Evolutionary conservation across 805 yeast genomes (phyloP).

Genomic region (Sugiyamaella floridensis): DNA sequence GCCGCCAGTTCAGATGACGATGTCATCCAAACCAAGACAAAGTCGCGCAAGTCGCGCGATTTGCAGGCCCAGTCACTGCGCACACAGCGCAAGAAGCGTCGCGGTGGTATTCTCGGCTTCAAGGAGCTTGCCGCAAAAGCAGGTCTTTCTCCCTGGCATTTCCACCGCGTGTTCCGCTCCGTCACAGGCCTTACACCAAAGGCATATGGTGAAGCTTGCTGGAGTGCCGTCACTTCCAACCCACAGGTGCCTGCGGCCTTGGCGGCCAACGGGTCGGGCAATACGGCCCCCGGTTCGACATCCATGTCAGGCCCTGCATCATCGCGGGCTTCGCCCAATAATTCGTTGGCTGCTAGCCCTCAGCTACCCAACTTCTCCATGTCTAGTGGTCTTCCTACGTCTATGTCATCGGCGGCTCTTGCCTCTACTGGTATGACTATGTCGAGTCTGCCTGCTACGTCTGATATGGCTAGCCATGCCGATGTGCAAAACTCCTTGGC

Average conservation of each 20-base stretch:
- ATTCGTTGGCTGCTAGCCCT: neutral
- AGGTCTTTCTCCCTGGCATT: slow-evolving; percentile 84
- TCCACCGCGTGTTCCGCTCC: slow-evolving; percentile 81
- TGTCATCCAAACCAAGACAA: slow-evolving; percentile 1
- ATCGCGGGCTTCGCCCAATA: neutral
- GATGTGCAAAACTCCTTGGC: neutral
- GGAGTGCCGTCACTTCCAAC: slow-evolving; percentile 27
- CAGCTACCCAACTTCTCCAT: slow-evolving; percentile 1
- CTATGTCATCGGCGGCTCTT: slow-evolving; percentile 1
- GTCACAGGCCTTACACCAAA: slow-evolving; percentile 85
- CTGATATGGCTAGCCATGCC: no score
- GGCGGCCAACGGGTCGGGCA: slow-evolving; percentile 1
- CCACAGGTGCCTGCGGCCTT: slow-evolving; percentile 9
- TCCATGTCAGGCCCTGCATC: neutral
- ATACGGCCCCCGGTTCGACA: neutral
- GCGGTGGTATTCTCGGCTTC: slow-evolving; percentile 45
- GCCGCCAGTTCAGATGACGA: slow-evolving; percentile 21
- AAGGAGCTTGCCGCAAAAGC: slow-evolving; percentile 82
- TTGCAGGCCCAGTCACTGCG: neutral
- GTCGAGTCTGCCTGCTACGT: neutral
- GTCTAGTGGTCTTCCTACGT: neutral
- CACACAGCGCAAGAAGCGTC: slow-evolving; percentile 27
- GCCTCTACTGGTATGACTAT: neutral
- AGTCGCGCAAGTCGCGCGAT: slow-evolving; percentile 9
- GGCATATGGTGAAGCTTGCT: slow-evolving; percentile 80